phyloP scores from a whole-genome alignment of 1,284 basidiomycete species.

The Moniliophthora roreri region DNA sequence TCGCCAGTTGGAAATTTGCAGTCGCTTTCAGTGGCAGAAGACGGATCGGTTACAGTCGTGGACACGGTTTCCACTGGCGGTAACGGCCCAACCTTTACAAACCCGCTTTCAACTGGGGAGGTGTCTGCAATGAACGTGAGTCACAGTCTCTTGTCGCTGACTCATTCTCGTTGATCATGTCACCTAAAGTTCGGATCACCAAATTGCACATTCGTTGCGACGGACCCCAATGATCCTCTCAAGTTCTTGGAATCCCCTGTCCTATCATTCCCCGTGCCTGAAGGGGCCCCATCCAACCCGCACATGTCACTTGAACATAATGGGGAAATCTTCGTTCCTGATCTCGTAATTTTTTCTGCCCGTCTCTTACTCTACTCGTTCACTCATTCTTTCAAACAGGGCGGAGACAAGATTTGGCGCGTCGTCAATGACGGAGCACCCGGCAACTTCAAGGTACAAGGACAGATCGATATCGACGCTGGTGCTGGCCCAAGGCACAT shows the following conservation, averaged over 20 bases:
- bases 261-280: slow-evolving; percentile 45
- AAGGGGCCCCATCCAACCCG: slow-evolving; percentile 45
- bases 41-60: slow-evolving; percentile 42
- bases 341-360: slow-evolving; percentile 37
- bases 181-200: slow-evolving; percentile 51
- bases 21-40: slow-evolving; percentile 44
- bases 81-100: slow-evolving; percentile 47
- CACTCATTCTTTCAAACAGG: slow-evolving; percentile 30
- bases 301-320: slow-evolving; percentile 57
- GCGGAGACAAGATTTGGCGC: slow-evolving; percentile 62
- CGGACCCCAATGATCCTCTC: slow-evolving; percentile 37
- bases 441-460: slow-evolving; percentile 51
- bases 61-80: slow-evolving; percentile 48
- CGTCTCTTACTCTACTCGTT: neutral
- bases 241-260: slow-evolving; percentile 42
- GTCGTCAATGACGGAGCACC: slow-evolving; percentile 41
- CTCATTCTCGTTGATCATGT: neutral
- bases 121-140: slow-evolving; percentile 55
- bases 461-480: slow-evolving; percentile 52
- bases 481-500: slow-evolving; percentile 64
- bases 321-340: slow-evolving; percentile 53
- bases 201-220: slow-evolving; percentile 49
- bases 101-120: slow-evolving; percentile 50
- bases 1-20: slow-evolving; percentile 42
- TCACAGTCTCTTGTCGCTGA: slow-evolving; percentile 9